phyloP scores from a whole-genome alignment of 2,329 filamentous ascomycete genomes.

The Clarireedia monteithiana region DNA sequence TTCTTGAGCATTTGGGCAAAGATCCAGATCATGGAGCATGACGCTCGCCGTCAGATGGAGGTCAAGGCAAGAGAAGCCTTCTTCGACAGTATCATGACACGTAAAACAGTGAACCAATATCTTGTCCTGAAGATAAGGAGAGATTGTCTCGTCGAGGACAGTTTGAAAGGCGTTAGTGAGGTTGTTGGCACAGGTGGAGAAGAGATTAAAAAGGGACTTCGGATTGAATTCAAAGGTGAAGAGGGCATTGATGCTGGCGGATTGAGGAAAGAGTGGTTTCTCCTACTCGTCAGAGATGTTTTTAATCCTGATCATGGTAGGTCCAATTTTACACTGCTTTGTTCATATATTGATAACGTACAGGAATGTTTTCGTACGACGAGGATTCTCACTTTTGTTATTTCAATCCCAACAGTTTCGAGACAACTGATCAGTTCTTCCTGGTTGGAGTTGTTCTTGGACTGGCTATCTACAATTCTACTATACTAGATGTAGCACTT shows the following conservation, averaged over 20 bases:
- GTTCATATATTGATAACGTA: slow-evolving; percentile 10
- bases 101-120: slow-evolving; percentile 67
- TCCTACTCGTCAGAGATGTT: slow-evolving; percentile 78
- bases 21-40: slow-evolving; percentile 81
- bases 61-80: slow-evolving; percentile 82
- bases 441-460: slow-evolving; percentile 82
- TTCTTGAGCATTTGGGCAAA: slow-evolving; percentile 89
- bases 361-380: slow-evolving; percentile 87
- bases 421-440: slow-evolving; percentile 87
- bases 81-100: slow-evolving; percentile 78
- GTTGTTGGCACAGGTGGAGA: slow-evolving; percentile 73
- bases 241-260: slow-evolving; percentile 89
- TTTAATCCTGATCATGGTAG: slow-evolving; percentile 85
- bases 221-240: slow-evolving; percentile 79
- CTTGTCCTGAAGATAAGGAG: slow-evolving; percentile 70
- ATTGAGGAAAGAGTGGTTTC: slow-evolving; percentile 88
- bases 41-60: slow-evolving; percentile 83
- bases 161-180: slow-evolving; percentile 75
- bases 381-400: slow-evolving; percentile 88
- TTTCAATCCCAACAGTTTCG: slow-evolving; percentile 85
- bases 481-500: slow-evolving; percentile 80
- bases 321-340: slow-evolving; percentile 25
- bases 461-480: slow-evolving; percentile 90
- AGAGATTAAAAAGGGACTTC: slow-evolving; percentile 83
- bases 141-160: slow-evolving; percentile 84